These are phyloP conservation scores for Alternaria sp. DNA, from an alignment of 2,329 filamentous ascomycete species.

Conservation along the genomic window DNA sequence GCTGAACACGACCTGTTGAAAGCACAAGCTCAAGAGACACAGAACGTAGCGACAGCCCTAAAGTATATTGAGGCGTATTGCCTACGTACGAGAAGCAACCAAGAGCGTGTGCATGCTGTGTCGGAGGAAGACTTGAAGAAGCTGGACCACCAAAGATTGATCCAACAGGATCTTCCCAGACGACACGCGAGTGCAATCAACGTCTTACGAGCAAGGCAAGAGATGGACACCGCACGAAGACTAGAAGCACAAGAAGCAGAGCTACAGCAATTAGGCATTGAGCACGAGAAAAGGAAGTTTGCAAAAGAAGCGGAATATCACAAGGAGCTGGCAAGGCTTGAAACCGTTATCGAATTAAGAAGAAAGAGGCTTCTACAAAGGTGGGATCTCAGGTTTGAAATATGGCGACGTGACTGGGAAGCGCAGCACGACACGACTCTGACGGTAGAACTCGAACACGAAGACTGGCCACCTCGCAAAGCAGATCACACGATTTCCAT, in stretches of 20 bases:
- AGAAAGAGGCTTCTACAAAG: slow-evolving; percentile 40
- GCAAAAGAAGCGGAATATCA: slow-evolving; percentile 40
- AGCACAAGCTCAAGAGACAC: slow-evolving; percentile 49
- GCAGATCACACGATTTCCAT: slow-evolving; percentile 20
- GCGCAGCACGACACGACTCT: slow-evolving; percentile 31
- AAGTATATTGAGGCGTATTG: slow-evolving; percentile 58
- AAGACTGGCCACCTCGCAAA: slow-evolving; percentile 36
- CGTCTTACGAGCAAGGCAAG: slow-evolving; percentile 54
- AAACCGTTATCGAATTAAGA: slow-evolving; percentile 41
- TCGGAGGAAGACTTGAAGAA: slow-evolving; percentile 54
- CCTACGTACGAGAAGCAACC: slow-evolving; percentile 41
- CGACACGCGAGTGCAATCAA: slow-evolving; percentile 56
- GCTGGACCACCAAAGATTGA: slow-evolving; percentile 49
- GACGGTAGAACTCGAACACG: slow-evolving; percentile 31
- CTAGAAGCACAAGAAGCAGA: slow-evolving; percentile 50
- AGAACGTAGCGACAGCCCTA: slow-evolving; percentile 53
- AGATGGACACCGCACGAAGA: slow-evolving; percentile 45
- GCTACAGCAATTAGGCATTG: slow-evolving; percentile 41
- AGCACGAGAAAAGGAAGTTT: slow-evolving; percentile 42
- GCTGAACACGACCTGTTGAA: slow-evolving; percentile 52
- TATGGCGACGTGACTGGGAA: slow-evolving; percentile 48
- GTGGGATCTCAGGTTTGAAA: slow-evolving; percentile 51
- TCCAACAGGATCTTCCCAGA: slow-evolving; percentile 48
- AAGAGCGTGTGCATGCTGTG: slow-evolving; percentile 41
- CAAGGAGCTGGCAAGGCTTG: slow-evolving; percentile 45